phyloP scores from a whole-genome alignment of 192 early-diverging fungal genomes.

The Coemansia sp. region DNA sequence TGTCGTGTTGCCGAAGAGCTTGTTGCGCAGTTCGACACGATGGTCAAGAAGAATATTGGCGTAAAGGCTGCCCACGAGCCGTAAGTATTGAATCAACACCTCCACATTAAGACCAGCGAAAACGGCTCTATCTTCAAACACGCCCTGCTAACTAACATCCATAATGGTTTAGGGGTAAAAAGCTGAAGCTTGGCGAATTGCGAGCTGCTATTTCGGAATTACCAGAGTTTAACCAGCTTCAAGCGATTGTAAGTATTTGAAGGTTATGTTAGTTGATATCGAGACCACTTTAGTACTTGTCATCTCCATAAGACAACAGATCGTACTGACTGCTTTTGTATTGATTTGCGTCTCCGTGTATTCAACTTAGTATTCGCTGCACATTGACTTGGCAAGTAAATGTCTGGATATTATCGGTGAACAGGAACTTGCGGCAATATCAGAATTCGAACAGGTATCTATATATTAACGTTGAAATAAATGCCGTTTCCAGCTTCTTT shows the following conservation, averaged over 20 bases:
- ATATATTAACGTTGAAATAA: not conserved
- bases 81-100: slow-evolving; percentile 19
- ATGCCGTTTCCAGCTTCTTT: no score
- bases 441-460: slow-evolving; percentile 55
- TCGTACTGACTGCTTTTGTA: not conserved
- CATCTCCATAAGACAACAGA: not conserved
- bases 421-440: slow-evolving; percentile 27
- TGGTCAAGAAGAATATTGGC: slow-evolving; percentile 32
- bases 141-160: not conserved
- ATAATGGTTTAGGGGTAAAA: slow-evolving; percentile 24
- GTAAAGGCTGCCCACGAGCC: slow-evolving; percentile 20
- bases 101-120: no score
- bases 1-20: slow-evolving; percentile 33
- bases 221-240: slow-evolving; percentile 51
- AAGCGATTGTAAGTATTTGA: slow-evolving; percentile 39
- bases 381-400: slow-evolving; percentile 52
- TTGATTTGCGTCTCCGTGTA: not conserved
- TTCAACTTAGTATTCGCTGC: slow-evolving; percentile 45
- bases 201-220: slow-evolving; percentile 41
- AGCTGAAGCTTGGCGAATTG: slow-evolving; percentile 38
- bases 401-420: slow-evolving; percentile 42
- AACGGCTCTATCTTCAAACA: not conserved
- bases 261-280: not conserved
- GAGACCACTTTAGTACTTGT: not conserved
- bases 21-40: slow-evolving; percentile 28